Evolutionary conservation across 495 filamentous ascomycete species (phyloP).

Genomic region (Penicillium fimorum): DNA sequence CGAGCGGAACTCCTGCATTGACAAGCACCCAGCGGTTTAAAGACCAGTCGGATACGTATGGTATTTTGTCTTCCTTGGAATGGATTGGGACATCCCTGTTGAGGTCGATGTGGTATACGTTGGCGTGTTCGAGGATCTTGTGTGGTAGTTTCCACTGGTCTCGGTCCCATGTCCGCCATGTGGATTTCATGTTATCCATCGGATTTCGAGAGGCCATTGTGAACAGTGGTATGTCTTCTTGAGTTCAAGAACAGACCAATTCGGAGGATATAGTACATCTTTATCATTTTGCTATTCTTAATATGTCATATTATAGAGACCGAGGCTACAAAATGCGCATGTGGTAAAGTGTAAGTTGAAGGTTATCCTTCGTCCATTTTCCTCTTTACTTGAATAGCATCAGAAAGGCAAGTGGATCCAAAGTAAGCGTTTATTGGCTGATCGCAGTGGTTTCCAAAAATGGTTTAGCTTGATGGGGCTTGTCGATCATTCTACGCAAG

Average conservation of each 20-base stretch:
- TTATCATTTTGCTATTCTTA: not conserved
- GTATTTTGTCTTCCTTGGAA: slow-evolving; percentile 34
- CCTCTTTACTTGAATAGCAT: not conserved
- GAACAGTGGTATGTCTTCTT: not conserved
- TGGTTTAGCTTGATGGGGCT: slow-evolving; percentile 1
- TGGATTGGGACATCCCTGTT: slow-evolving; percentile 32
- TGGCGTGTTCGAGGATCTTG: slow-evolving; percentile 30
- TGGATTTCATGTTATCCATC: slow-evolving; percentile 41
- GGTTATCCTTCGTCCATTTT: not conserved
- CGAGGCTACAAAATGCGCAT: not conserved
- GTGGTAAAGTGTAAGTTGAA: not conserved
- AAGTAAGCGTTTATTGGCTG: not conserved
- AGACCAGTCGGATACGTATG: slow-evolving; percentile 28
- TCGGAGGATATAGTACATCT: not conserved
- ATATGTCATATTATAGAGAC: not conserved
- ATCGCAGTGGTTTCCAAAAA: slow-evolving; percentile 5
- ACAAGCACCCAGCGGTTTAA: slow-evolving; percentile 34
- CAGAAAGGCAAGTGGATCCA: not conserved
- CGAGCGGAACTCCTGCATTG: slow-evolving; percentile 27
- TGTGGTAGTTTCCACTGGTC: slow-evolving; percentile 29
- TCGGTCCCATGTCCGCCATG: slow-evolving; percentile 29
- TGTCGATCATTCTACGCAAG: not conserved
- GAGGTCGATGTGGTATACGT: slow-evolving; percentile 26
- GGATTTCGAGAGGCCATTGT: slow-evolving; percentile 26
- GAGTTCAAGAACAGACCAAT: not conserved